Conservation (phyloP, 2,329 filamentous ascomycete genomes). For the Lecanosticta acicola region DNA sequence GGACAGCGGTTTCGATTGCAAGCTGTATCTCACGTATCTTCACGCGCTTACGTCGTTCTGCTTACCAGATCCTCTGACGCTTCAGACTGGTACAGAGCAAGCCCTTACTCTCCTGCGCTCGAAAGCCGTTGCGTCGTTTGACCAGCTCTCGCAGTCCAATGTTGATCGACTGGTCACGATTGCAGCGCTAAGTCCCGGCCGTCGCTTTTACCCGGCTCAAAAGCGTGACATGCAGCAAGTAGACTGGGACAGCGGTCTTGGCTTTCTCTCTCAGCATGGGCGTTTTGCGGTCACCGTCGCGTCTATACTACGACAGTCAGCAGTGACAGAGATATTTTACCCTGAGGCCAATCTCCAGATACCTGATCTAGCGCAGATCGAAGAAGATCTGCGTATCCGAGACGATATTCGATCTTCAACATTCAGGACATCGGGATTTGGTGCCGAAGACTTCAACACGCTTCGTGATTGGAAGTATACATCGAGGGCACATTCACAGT, state of each 20-base stretch:
- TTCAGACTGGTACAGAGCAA: slow-evolving; percentile 57
- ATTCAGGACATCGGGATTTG: slow-evolving; percentile 30
- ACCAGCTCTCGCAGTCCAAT: slow-evolving; percentile 15
- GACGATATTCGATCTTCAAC: slow-evolving; percentile 29
- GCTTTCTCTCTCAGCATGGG: slow-evolving; percentile 41
- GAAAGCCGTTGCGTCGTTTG: slow-evolving; percentile 21
- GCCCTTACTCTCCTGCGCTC: slow-evolving; percentile 22
- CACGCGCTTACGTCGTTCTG: slow-evolving; percentile 58
- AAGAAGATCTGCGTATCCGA: slow-evolving; percentile 24
- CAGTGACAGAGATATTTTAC: slow-evolving; percentile 11
- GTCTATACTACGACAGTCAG: slow-evolving; percentile 25
- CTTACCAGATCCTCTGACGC: slow-evolving; percentile 54
- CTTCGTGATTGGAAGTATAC: slow-evolving; percentile 24
- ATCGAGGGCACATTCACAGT: slow-evolving; percentile 8
- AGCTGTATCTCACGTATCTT: slow-evolving; percentile 40
- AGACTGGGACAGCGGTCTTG: slow-evolving; percentile 38
- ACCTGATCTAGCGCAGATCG: slow-evolving; percentile 4
- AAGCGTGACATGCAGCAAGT: slow-evolving; percentile 41
- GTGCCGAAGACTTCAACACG: slow-evolving; percentile 28
- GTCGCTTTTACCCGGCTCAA: slow-evolving; percentile 42
- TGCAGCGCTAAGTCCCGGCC: slow-evolving; percentile 30
- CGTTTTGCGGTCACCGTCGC: slow-evolving; percentile 23
- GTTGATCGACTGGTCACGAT: slow-evolving; percentile 25
- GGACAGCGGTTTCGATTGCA: slow-evolving; percentile 46
- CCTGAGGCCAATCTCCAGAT: slow-evolving; percentile 5